Evolutionary conservation across 441 rosid species (phyloP).

Genomic region (Populus tomentosa): DNA sequence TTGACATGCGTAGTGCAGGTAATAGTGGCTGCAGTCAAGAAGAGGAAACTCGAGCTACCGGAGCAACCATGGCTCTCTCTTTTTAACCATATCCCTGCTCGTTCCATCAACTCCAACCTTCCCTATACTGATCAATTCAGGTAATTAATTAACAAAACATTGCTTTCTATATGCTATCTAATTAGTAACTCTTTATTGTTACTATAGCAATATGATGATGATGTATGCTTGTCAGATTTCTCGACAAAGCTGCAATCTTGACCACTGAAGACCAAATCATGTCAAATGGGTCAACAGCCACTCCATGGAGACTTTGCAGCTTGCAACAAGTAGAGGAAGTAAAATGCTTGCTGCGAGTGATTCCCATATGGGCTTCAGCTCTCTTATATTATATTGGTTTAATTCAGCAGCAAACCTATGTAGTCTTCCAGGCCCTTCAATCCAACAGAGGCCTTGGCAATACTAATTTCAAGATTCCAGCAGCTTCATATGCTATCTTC

Average conservation of each 20-base stretch:
- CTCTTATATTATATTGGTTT: slow-evolving; percentile 36
- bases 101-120: slow-evolving; percentile 49
- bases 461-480: slow-evolving; percentile 47
- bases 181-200: background rate
- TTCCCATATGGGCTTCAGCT: slow-evolving; percentile 58
- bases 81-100: slow-evolving; percentile 37
- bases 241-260: slow-evolving; percentile 62
- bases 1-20: slow-evolving; percentile 25
- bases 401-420: slow-evolving; percentile 53
- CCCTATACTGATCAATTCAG: slow-evolving; percentile 58
- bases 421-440: slow-evolving; percentile 62
- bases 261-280: slow-evolving; percentile 45
- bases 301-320: slow-evolving; percentile 61
- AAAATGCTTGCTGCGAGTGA: slow-evolving; percentile 51
- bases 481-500: slow-evolving; percentile 55
- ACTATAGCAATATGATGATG: background rate
- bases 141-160: slow-evolving; percentile 20
- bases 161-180: background rate
- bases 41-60: slow-evolving; percentile 34
- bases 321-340: slow-evolving; percentile 70
- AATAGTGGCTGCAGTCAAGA: slow-evolving; percentile 34
- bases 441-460: slow-evolving; percentile 43
- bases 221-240: slow-evolving; percentile 30
- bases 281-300: slow-evolving; percentile 38
- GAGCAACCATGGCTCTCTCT: slow-evolving; percentile 36